Conservation (phyloP, 768 basidiomycete genomes). For the Psilocybe sp. region DNA sequence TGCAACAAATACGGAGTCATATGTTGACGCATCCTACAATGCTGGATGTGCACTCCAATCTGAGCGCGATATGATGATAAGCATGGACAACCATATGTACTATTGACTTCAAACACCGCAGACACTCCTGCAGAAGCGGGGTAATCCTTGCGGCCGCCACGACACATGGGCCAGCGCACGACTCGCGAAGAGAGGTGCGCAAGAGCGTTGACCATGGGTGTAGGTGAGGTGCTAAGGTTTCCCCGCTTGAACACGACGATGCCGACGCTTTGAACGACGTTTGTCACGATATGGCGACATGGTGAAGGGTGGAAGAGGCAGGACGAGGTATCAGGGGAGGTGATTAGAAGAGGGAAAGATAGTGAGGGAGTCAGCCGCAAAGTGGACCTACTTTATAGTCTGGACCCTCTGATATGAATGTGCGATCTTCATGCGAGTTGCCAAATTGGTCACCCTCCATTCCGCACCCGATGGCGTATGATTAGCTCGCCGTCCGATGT, state of each 20-base stretch:
- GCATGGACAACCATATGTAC: not conserved
- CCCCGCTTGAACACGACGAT: conserved; percentile 16
- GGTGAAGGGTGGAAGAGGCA: not conserved
- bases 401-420: conserved; percentile 1
- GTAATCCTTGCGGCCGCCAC: conserved; percentile 41
- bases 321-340: not conserved
- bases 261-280: not conserved
- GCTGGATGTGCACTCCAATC: too few species aligned
- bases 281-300: not conserved
- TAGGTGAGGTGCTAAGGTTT: conserved; percentile 24
- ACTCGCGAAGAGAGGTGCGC: conserved; percentile 7
- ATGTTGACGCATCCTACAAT: not conserved
- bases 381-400: not conserved
- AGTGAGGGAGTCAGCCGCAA: conserved; percentile 1
- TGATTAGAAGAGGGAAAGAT: not conserved
- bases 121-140: conserved; percentile 19
- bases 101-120: not conserved
- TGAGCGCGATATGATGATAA: too few species aligned
- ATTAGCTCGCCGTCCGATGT: too few species aligned
- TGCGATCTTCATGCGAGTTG: conserved; percentile 1
- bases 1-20: too few species aligned
- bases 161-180: conserved; percentile 21
- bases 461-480: too few species aligned
- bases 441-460: too few species aligned
- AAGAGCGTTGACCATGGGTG: conserved; percentile 17